Evolutionary conservation across 208 protist genomes (phyloP).

Genomic region (Trypanosoma congolense): DNA sequence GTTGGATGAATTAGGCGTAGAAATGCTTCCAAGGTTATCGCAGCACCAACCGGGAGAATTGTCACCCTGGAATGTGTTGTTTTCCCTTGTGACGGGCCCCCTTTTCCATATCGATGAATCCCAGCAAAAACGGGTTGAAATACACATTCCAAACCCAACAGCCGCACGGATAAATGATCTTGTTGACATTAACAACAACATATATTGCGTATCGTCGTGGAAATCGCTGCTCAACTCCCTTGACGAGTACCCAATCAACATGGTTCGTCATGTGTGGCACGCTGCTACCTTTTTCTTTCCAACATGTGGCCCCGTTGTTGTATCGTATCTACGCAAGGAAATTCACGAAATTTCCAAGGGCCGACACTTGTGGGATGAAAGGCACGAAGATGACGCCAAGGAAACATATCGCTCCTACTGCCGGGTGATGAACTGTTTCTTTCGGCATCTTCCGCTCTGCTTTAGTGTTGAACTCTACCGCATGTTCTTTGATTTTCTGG

Average conservation of each 20-base stretch:
- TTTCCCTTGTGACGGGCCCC: constrained; percentile 38
- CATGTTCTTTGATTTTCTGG: constrained; percentile 66
- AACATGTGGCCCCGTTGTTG: constrained; percentile 45
- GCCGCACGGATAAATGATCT: constrained; percentile 32
- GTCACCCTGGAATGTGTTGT: constrained; percentile 76
- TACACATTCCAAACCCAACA: constrained; percentile 64
- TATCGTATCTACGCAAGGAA: constrained; percentile 54
- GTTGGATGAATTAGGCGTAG: constrained; percentile 43
- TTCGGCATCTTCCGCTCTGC: constrained; percentile 66
- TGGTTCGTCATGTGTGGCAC: constrained; percentile 63
- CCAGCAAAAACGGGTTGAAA: constrained; percentile 19
- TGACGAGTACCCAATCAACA: constrained; percentile 57
- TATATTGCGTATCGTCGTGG: constrained; percentile 64
- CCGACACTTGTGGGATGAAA: constrained; percentile 40
- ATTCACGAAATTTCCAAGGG: constrained; percentile 37
- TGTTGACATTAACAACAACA: constrained; percentile 44
- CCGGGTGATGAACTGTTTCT: constrained; percentile 73
- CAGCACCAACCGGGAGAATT: constrained; percentile 45
- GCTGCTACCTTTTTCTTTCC: constrained; percentile 72
- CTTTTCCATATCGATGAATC: constrained; percentile 25
- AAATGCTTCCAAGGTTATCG: constrained; percentile 31
- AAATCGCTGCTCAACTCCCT: constrained; percentile 49
- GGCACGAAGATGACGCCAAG: constrained; percentile 52
- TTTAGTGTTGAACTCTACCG: constrained; percentile 71
- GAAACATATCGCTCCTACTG: constrained; percentile 53